A percentile compares a stretch with the other conserved stretches of the same genome.
phyloP scores from a whole-genome alignment of 352 stramenopile species.

The Elongisporangium prolatum region DNA sequence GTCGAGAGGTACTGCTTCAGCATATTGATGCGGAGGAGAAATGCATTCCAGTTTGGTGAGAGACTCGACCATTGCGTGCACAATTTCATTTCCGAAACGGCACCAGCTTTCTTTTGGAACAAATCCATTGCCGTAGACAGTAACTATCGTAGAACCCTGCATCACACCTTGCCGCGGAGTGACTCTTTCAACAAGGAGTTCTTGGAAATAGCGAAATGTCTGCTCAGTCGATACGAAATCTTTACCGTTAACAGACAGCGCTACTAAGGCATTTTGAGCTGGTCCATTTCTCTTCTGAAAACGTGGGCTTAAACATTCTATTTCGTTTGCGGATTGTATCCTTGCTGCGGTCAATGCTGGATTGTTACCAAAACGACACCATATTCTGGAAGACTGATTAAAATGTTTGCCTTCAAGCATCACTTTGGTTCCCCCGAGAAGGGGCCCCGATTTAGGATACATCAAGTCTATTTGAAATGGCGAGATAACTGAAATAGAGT shows the following conservation, averaged over 20 bases:
- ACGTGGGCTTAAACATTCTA: conserved; percentile 36
- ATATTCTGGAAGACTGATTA: conserved; percentile 19
- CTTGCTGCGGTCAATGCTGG: conserved; percentile 20
- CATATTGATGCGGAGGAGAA: conserved; percentile 24
- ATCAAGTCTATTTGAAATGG: conserved; percentile 37
- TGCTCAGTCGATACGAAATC: conserved; percentile 53
- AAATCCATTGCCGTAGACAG: conserved; percentile 37
- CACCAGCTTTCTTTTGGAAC: conserved; percentile 30
- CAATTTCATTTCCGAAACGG: conserved; percentile 33
- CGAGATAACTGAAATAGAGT: conserved; percentile 23
- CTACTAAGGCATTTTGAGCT: conserved; percentile 17
- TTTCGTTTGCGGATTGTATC: conserved; percentile 14
- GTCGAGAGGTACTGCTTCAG: conserved; percentile 41
- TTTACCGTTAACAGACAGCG: conserved; percentile 66
- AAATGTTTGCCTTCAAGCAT: conserved; percentile 57
- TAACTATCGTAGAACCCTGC: conserved; percentile 53
- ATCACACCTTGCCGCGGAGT: conserved; percentile 42
- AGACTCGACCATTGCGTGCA: conserved; percentile 36
- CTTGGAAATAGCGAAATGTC: conserved; percentile 43
- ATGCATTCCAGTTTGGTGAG: conserved; percentile 32
- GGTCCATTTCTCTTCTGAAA: conserved; percentile 10
- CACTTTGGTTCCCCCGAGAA: conserved; percentile 50
- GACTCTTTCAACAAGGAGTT: conserved; percentile 35
- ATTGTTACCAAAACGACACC: conserved; percentile 61
- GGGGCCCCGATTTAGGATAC: conserved; percentile 35